A percentile compares a stretch with the other conserved stretches of the same genome.
Conservation (phyloP, 768 basidiomycete genomes). For the Tulasnella sp. region DNA sequence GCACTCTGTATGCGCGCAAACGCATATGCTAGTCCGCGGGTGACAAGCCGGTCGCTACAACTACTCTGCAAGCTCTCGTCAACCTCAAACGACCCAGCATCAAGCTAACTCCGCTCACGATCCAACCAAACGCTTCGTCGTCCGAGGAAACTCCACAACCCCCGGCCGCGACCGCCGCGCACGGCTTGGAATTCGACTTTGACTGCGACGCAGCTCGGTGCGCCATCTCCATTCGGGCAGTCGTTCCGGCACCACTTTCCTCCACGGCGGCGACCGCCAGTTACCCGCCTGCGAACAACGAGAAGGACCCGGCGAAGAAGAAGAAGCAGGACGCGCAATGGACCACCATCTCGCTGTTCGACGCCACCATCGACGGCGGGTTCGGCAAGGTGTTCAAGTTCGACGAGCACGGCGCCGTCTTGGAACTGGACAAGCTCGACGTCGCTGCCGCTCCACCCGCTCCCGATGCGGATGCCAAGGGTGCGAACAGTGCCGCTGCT, state of each 20-base stretch:
- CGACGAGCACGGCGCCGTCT: constrained; percentile 73
- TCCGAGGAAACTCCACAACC: constrained; percentile 43
- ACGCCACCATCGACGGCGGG: constrained; percentile 71
- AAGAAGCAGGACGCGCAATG: not conserved
- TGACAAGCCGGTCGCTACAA: constrained; percentile 59
- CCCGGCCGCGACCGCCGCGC: constrained; percentile 48
- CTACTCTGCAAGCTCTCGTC: constrained; percentile 90
- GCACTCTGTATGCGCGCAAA: not conserved
- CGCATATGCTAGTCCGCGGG: constrained; percentile 1
- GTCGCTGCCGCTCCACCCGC: not conserved
- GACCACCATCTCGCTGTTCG: constrained; percentile 47
- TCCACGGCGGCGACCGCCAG: constrained; percentile 41
- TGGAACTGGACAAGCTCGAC: constrained; percentile 59
- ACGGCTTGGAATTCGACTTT: constrained; percentile 85
- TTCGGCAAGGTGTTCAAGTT: constrained; percentile 70
- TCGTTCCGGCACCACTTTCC: constrained; percentile 56
- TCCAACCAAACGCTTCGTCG: constrained; percentile 32
- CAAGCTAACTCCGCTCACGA: constrained; percentile 65
- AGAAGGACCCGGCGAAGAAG: constrained; percentile 49
- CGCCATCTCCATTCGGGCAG: constrained; percentile 74
- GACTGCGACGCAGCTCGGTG: constrained; percentile 90
- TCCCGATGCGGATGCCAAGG: constrained; percentile 36
- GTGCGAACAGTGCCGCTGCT: constrained; percentile 31
- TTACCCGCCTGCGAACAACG: constrained; percentile 54
- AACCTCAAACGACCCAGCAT: constrained; percentile 92